These are phyloP conservation scores for Neonectria faginata DNA, from an alignment of 2,329 filamentous ascomycete genomes.

Conservation along the genomic window DNA sequence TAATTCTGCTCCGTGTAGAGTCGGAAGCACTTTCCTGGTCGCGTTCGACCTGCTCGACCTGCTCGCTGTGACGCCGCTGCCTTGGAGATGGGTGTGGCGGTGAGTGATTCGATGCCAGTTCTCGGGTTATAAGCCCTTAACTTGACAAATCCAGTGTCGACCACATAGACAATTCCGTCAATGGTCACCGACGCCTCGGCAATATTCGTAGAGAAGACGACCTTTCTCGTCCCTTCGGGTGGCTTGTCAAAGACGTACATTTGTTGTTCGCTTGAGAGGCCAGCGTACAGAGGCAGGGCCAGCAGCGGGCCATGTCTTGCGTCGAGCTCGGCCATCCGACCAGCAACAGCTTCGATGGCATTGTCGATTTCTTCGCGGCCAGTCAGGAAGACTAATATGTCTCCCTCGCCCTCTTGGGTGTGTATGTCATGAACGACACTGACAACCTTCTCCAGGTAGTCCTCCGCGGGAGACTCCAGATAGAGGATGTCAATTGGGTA, in stretches of 20 bases:
- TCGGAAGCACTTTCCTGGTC: conserved; percentile 92
- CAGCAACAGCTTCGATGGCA: conserved; percentile 81
- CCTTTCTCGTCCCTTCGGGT: conserved; percentile 85
- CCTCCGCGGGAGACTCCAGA: conserved; percentile 79
- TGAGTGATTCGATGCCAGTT: conserved; percentile 89
- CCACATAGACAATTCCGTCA: conserved; percentile 88
- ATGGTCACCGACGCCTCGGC: conserved; percentile 97
- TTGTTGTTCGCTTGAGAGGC: conserved; percentile 89
- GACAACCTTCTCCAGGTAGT: conserved; percentile 87
- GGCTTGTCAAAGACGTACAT: conserved; percentile 93
- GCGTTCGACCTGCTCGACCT: conserved; percentile 89
- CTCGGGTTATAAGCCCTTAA: conserved; percentile 84
- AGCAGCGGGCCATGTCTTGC: conserved; percentile 45
- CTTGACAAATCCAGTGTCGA: conserved; percentile 94
- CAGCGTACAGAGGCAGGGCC: conserved; percentile 84
- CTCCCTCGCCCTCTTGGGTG: conserved; percentile 80
- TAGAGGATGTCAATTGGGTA: conserved; percentile 92
- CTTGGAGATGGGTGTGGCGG: conserved; percentile 84
- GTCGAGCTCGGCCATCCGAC: conserved; percentile 73
- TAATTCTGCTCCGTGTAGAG: conserved; percentile 86
- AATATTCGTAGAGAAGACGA: conserved; percentile 95
- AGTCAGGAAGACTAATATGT: conserved; percentile 91
- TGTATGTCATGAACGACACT: conserved; percentile 91
- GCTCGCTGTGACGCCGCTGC: conserved; percentile 93
- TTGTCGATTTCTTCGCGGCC: conserved; percentile 93